Evolutionary conservation across 306 rosid genomes (phyloP), one percentile per base, ranked within the genome.

Genomic region (Cyclanthera cordifolia): DNA sequence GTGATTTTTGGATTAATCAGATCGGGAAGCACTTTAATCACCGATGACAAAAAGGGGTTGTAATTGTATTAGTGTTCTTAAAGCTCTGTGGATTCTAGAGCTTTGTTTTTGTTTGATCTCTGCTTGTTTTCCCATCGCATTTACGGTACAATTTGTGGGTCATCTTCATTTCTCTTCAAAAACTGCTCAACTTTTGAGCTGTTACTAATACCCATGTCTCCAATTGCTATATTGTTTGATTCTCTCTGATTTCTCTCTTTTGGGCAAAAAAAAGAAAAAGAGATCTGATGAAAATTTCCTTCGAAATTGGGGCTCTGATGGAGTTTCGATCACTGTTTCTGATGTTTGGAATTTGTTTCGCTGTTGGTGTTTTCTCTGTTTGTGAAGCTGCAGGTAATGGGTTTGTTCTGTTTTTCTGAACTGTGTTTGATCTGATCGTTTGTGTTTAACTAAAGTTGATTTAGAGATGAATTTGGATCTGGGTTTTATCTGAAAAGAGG

Each of bases 381-480:
- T 79, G 67, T 80, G 89, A 74, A 80, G 75, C 81, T 82, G 75
- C 86, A 89, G 96, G 98, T 92, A 87, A 69, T 78, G 77, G 37
- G 77, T 64, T 76, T 79, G 68, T 16, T 71, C 10, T 30, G 46
- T 34, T 5, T 5, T 0, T 28, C 3, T 72, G 60, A 6, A 15
- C 41, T 67, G 45, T 53, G 66, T 39, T 39, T 75, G 80, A 73
- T 75, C 75, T 39, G 43, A 60, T 20, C 39, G n/a, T 39, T 16
- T 51, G 61, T 6, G 49, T 8, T 51, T 41, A 19, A n/a, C 7
- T 14, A 19, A 24, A 15, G 46, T 30, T 74, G 57, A 58, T 52
- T 75, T 57, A 32, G 57, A 69, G 27, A 19, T 75, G 61, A 54
- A 61, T 30, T 74, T 61, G 75, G 61, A 67, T 74, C 74, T 70